These are phyloP conservation scores for Dissoconium aciculare DNA, from an alignment of 2,329 filamentous ascomycete species.

Conservation along the genomic window DNA sequence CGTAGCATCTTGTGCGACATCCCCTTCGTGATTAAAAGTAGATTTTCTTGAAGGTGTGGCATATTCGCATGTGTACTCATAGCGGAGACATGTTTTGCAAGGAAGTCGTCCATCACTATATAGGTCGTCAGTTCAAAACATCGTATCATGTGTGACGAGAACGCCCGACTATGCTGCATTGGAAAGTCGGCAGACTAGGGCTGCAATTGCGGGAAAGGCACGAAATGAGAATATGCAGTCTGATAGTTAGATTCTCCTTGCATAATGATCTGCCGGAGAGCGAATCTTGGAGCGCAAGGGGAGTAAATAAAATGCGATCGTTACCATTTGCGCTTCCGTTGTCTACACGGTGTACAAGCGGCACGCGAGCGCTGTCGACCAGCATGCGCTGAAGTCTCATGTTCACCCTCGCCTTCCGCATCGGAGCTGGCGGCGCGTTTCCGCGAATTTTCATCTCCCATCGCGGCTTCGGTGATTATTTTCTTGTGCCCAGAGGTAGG, in stretches of 20 bases:
- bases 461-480: too few relatives aligned
- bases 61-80: slow-evolving; percentile 24
- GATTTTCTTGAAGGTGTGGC: slow-evolving; percentile 17
- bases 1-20: slow-evolving; percentile 14
- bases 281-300: too few relatives aligned
- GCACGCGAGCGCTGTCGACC: slow-evolving; percentile 22
- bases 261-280: too few relatives aligned
- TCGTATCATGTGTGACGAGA: too few relatives aligned
- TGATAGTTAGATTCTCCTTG: too few relatives aligned
- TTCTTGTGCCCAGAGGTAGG: too few relatives aligned
- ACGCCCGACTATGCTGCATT: too few relatives aligned
- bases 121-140: not conserved
- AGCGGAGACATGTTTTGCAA: slow-evolving; percentile 23
- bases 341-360: slow-evolving; percentile 22
- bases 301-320: too few relatives aligned
- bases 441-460: not conserved
- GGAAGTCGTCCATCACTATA: slow-evolving; percentile 19
- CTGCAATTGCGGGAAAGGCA: not conserved
- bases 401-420: slow-evolving; percentile 11
- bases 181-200: not conserved
- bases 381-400: slow-evolving; percentile 1
- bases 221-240: too few relatives aligned
- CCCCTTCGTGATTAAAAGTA: slow-evolving; percentile 15
- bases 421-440: slow-evolving; percentile 17
- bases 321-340: slow-evolving; percentile 20